Evolutionary conservation across 306 rosid species (phyloP).

Genomic region (Myrica gale): DNA sequence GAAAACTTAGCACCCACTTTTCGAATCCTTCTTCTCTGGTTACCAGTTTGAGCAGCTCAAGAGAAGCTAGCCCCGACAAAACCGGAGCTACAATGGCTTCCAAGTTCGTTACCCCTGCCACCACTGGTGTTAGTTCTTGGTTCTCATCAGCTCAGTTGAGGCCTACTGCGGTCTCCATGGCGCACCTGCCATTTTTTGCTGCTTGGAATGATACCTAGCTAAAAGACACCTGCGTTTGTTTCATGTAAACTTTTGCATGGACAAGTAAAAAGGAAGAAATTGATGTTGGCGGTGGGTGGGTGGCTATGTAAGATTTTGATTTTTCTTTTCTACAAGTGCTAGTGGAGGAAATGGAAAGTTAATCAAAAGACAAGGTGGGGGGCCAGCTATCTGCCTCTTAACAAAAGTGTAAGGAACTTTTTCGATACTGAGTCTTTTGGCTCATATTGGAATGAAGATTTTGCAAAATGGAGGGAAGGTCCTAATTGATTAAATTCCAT

Average conservation of each 20-base stretch:
- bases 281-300: not conserved
- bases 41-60: slow-evolving; percentile 76
- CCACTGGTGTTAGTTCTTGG: slow-evolving; percentile 56
- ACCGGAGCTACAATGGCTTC: slow-evolving; percentile 45
- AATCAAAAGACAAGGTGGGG: slow-evolving; percentile 37
- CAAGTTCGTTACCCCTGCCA: slow-evolving; percentile 36
- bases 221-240: slow-evolving; percentile 12
- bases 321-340: slow-evolving; percentile 26
- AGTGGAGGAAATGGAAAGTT: slow-evolving; percentile 48
- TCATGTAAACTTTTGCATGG: slow-evolving; percentile 43
- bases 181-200: slow-evolving; percentile 83
- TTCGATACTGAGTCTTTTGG: slow-evolving; percentile 54
- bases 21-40: slow-evolving; percentile 76
- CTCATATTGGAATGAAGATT: slow-evolving; percentile 46
- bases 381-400: slow-evolving; percentile 48
- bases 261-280: slow-evolving; percentile 11
- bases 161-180: slow-evolving; percentile 61
- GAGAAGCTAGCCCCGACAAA: slow-evolving; percentile 87
- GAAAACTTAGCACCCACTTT: slow-evolving; percentile 51
- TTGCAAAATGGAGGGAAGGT: slow-evolving; percentile 34
- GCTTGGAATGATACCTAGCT: slow-evolving; percentile 84
- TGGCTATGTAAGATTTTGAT: slow-evolving; percentile 20
- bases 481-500: slow-evolving; percentile 54
- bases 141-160: slow-evolving; percentile 67
- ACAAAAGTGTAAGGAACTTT: slow-evolving; percentile 39